These are phyloP conservation scores for Teunomyces stri DNA, from an alignment of 805 yeast genomes.

Conservation along the genomic window DNA sequence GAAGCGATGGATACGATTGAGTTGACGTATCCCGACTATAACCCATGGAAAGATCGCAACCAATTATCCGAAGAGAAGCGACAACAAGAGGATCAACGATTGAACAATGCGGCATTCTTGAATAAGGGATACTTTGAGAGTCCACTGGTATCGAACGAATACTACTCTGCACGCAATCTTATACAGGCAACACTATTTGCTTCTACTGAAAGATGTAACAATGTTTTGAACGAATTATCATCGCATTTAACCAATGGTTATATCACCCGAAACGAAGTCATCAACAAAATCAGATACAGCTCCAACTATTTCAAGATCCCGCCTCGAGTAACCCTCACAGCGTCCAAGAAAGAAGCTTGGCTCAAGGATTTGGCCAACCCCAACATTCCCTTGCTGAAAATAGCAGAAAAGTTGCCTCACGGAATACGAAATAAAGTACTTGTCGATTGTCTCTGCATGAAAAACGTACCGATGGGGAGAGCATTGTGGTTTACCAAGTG, in stretches of 20 bases:
- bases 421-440: slow-evolving; percentile 75
- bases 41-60: slow-evolving; percentile 64
- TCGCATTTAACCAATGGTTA: slow-evolving; percentile 38
- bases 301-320: slow-evolving; percentile 65
- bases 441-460: slow-evolving; percentile 67
- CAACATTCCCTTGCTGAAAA: slow-evolving; percentile 58
- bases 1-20: neutral
- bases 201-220: slow-evolving; percentile 33
- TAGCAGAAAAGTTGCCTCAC: slow-evolving; percentile 83
- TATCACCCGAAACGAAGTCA: slow-evolving; percentile 36
- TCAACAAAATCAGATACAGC: slow-evolving; percentile 35
- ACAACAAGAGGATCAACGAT: slow-evolving; percentile 50
- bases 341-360: slow-evolving; percentile 84
- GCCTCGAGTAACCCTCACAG: slow-evolving; percentile 87
- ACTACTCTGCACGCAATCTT: slow-evolving; percentile 64
- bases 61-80: slow-evolving; percentile 19
- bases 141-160: slow-evolving; percentile 63
- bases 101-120: slow-evolving; percentile 47
- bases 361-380: slow-evolving; percentile 72
- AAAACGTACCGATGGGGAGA: slow-evolving; percentile 70
- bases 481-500: slow-evolving; percentile 92
- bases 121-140: slow-evolving; percentile 72
- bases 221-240: slow-evolving; percentile 35
- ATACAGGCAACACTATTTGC: slow-evolving; percentile 45
- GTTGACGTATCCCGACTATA: slow-evolving; percentile 62